Percentiles rank a stretch among this genome's conserved stretches.
These are phyloP conservation scores for Nyssa sinensis DNA, from an alignment of 148 eudicot species.

Conservation along the genomic window DNA sequence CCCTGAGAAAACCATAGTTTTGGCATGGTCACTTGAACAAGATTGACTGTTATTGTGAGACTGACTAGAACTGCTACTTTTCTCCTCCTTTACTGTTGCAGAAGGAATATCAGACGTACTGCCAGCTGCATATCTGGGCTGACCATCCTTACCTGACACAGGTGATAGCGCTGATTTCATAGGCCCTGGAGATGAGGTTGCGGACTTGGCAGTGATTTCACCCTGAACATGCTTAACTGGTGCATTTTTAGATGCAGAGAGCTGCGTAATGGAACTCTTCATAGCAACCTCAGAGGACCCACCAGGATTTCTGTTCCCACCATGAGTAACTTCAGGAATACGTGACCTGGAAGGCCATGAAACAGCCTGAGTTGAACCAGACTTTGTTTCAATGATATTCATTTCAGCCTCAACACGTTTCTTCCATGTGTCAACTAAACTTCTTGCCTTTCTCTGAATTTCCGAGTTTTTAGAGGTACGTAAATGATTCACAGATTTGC, in stretches of 20 bases:
- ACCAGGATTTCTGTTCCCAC: slow-evolving; percentile 42
- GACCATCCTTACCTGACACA: slow-evolving; percentile 38
- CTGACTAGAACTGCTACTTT: slow-evolving; percentile 76
- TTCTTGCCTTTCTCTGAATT: slow-evolving; percentile 89
- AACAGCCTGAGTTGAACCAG: slow-evolving; percentile 58
- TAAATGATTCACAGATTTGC: slow-evolving; percentile 91
- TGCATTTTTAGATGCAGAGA: slow-evolving; percentile 52
- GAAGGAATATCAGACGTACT: slow-evolving; percentile 45
- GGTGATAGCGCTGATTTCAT: slow-evolving; percentile 41
- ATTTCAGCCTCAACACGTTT: slow-evolving; percentile 98
- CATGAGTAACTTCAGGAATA: slow-evolving; percentile 56
- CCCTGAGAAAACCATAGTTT: slow-evolving; percentile 35
- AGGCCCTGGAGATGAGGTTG: slow-evolving; percentile 41
- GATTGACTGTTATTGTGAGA: slow-evolving; percentile 64
- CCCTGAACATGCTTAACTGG: slow-evolving; percentile 47
- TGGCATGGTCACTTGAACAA: slow-evolving; percentile 61
- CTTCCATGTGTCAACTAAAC: slow-evolving; percentile 95
- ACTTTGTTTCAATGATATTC: slow-evolving; percentile 61
- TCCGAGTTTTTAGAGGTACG: slow-evolving; percentile 76
- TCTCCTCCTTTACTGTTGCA: slow-evolving; percentile 50
- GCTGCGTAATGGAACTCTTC: slow-evolving; percentile 49
- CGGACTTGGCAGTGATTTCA: slow-evolving; percentile 45
- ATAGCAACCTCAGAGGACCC: slow-evolving; percentile 55
- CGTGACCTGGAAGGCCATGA: slow-evolving; percentile 64
- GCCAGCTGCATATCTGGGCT: slow-evolving; percentile 25